phyloP scores from a whole-genome alignment of 805 yeast species.

The Candida broadrunensis region DNA sequence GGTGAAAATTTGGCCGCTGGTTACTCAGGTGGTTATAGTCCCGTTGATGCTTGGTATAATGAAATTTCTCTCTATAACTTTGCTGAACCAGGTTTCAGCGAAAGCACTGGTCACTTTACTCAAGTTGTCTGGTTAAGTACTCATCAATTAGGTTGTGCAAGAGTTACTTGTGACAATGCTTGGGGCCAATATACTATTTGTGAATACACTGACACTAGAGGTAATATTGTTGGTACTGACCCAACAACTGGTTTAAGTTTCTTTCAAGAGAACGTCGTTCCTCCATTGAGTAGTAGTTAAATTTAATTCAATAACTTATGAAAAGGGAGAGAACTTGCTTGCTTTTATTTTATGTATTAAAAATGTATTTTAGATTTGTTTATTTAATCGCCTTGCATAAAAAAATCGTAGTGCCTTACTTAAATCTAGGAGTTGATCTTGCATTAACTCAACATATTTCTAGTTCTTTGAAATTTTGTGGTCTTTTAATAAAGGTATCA shows the following conservation, averaged over 20 bases:
- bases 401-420: no score
- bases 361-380: no score
- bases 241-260: conserved; percentile 26
- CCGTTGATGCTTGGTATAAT: conserved; percentile 73
- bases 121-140: conserved; percentile 70
- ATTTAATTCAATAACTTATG: background rate
- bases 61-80: conserved; percentile 59
- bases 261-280: conserved; percentile 45
- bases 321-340: background rate
- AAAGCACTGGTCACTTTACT: conserved; percentile 73
- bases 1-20: conserved; percentile 83
- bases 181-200: conserved; percentile 68
- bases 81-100: conserved; percentile 48
- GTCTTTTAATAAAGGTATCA: background rate
- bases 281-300: conserved; percentile 17
- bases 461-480: no score
- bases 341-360: no score
- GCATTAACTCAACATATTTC: no score
- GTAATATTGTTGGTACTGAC: conserved; percentile 45
- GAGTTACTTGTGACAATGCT: conserved; percentile 41
- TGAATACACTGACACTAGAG: conserved; percentile 56
- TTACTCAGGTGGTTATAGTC: conserved; percentile 48
- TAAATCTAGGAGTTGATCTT: no score
- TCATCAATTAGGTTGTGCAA: conserved; percentile 65
- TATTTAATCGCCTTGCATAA: no score